Base-by-base conservation (phyloP, 2,329 filamentous ascomycete genomes). In the Diaporthe sp. region DNA sequence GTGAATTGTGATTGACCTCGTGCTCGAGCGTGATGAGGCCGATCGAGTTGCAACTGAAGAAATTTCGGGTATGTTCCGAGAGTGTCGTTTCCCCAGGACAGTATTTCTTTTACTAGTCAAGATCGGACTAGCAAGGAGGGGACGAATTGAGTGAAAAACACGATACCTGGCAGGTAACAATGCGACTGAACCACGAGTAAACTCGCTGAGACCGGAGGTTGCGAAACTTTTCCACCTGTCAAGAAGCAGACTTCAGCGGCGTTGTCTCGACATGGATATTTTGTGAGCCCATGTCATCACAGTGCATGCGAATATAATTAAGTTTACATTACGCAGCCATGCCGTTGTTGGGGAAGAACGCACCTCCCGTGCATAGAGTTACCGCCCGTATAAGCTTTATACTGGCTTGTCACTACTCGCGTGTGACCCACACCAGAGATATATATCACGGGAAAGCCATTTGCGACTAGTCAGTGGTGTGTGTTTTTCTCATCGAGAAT, bases 381-480 rank as follows among this genome's bases (percentile, higher is more conserved):
- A 34, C 61, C 25, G 61, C n/a, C 15, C 9, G 25, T 22, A 34
- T n/a, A 65, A 65, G 42, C 61, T 65, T 65, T 65, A 31, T 15
- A 4, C 4, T n/a, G 42, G 61, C 42, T 49, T n/a, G 42, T 65
- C 17, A 65, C 61, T 49, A 65, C 22, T 65, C 61, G 61, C 9
- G 61, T 17, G 6, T 34, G 61, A 65, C 42, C 42, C 61, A 65
- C 61, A 49, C 25, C 42, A 34, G 17, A 65, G 17, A 65, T 49
- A 37, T 60, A n/a, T 22, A 6, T 19, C 28, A 34, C 25, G 39
- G 17, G 8, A 3, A 15, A n/a, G 15, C 28, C 17, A 49, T 22
- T 9, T 15, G 39, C 42, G 5, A n/a, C 61, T 65, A 65, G 61
- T 65, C 61, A 65, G 61, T 65, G 42, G 25, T 34, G 17, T n/a